Conservation (phyloP, 2,329 filamentous ascomycete genomes). For the Geoglossum cookeanum region DNA sequence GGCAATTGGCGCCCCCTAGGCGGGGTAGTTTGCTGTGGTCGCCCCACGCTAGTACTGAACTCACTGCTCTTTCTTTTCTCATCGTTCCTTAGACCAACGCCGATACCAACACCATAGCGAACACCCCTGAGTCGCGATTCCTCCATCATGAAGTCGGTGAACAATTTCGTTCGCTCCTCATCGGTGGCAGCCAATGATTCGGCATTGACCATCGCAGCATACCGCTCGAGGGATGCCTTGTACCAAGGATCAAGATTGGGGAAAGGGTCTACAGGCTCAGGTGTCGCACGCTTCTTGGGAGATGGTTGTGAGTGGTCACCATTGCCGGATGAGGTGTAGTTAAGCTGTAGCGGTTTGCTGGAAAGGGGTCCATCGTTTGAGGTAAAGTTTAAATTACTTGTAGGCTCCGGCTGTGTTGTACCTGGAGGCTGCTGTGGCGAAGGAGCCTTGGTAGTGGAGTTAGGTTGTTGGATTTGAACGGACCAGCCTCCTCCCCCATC, state of each 20-base stretch:
- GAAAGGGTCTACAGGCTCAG: not conserved
- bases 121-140: conserved; percentile 1
- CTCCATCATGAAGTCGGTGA: conserved; percentile 3
- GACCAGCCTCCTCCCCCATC: not conserved
- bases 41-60: not conserved
- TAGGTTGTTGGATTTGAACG: not conserved
- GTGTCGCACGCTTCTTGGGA: not conserved
- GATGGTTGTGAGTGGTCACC: not conserved
- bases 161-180: not conserved
- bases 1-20: not conserved
- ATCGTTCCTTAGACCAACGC: not conserved
- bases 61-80: not conserved
- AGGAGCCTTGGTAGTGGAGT: not conserved
- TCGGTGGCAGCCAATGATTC: conserved; percentile 4
- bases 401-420: not conserved
- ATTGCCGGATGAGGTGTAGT: not conserved
- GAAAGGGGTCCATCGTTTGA: not conserved
- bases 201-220: conserved; percentile 4
- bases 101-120: not conserved
- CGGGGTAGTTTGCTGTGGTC: not conserved
- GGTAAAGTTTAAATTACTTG: not conserved
- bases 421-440: not conserved
- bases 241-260: conserved; percentile 1
- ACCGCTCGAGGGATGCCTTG: conserved; percentile 2
- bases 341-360: not conserved